phyloP scores from a whole-genome alignment of 352 stramenopile genomes.

The Phytopythium helicoides region DNA sequence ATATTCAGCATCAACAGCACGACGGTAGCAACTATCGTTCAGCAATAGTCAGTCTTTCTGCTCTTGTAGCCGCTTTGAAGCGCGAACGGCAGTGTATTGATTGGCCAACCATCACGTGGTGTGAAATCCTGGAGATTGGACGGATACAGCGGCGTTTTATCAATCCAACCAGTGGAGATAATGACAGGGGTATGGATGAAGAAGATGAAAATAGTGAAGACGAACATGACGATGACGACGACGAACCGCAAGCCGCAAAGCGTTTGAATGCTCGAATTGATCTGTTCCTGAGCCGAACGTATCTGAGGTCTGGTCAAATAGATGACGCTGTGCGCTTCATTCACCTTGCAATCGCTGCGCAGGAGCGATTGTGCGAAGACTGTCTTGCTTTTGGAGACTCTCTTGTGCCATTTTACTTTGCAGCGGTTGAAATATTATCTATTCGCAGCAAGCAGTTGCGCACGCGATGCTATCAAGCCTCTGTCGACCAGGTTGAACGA shows the following conservation, averaged over 20 bases:
- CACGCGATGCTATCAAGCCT: slow-evolving; percentile 40
- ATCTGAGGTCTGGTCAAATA: slow-evolving; percentile 47
- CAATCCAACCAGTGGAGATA: neutral
- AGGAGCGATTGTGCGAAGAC: slow-evolving; percentile 35
- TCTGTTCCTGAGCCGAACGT: slow-evolving; percentile 51
- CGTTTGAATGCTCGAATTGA: slow-evolving; percentile 39
- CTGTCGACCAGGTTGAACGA: slow-evolving; percentile 35
- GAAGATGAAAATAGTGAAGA: neutral
- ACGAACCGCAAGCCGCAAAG: slow-evolving; percentile 15
- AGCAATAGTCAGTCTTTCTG: neutral
- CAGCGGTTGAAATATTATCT: slow-evolving; percentile 45
- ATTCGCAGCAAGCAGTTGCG: slow-evolving; percentile 53
- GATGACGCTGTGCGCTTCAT: slow-evolving; percentile 51
- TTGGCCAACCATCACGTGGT: slow-evolving; percentile 19
- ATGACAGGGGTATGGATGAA: neutral
- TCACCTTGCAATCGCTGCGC: slow-evolving; percentile 40
- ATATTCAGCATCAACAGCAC: neutral
- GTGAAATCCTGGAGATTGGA: slow-evolving; percentile 29
- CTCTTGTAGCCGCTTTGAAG: neutral
- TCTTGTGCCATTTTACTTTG: slow-evolving; percentile 57
- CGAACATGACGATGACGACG: slow-evolving; percentile 13
- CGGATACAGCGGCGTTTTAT: neutral
- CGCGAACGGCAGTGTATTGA: neutral
- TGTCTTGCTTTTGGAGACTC: slow-evolving; percentile 8
- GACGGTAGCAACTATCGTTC: no score